Percentiles rank a stretch among this genome's conserved stretches.
Evolutionary conservation across 148 eudicot genomes (phyloP).

Genomic region (Camellia lanceoleosa): DNA sequence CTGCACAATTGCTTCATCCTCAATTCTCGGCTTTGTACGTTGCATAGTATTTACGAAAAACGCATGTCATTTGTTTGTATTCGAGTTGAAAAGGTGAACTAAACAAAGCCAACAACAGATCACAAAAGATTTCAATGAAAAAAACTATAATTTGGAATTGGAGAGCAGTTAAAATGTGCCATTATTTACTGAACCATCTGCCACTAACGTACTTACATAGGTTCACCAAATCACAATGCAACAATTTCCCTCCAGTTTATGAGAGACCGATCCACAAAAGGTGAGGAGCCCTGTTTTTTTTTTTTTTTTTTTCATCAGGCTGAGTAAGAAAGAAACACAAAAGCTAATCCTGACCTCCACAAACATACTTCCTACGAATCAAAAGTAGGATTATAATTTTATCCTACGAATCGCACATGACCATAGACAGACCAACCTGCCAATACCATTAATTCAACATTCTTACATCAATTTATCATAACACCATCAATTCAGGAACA

Average conservation of each 20-base stretch:
- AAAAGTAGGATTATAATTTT: not conserved
- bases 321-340: not conserved
- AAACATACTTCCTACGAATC: not conserved
- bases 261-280: constrained; percentile 29
- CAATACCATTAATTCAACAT: not conserved
- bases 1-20: no score
- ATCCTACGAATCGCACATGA: not conserved
- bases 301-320: constrained; percentile 33
- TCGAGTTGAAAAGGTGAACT: no score
- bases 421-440: not conserved
- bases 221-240: constrained; percentile 37
- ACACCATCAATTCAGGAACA: not conserved
- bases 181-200: constrained; percentile 40
- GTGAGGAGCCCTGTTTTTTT: constrained; percentile 25
- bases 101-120: no score
- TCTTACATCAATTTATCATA: not conserved
- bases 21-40: no score
- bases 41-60: no score
- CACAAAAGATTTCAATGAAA: no score
- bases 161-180: constrained; percentile 23
- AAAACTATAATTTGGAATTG: no score
- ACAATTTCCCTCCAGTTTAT: constrained; percentile 24
- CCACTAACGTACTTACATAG: constrained; percentile 11
- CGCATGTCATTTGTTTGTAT: no score
- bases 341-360: not conserved